Conservation (phyloP, 257 asterid genomes). For the Ophiorrhiza pumila region DNA sequence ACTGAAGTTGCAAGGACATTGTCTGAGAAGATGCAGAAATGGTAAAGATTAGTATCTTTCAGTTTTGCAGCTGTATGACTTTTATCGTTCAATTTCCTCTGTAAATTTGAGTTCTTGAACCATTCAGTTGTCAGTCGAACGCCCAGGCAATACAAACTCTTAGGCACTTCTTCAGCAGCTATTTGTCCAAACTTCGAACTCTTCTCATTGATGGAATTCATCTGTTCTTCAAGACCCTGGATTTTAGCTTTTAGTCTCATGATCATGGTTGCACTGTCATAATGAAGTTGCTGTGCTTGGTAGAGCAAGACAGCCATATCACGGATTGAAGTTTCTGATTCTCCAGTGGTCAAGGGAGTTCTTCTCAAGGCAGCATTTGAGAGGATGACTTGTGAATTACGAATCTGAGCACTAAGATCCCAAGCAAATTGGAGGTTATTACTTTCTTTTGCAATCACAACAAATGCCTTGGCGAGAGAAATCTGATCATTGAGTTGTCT, state of each 20-base stretch:
- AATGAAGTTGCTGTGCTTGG: slow-evolving; percentile 48
- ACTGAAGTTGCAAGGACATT: slow-evolving; percentile 49
- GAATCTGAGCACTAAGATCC: slow-evolving; percentile 50
- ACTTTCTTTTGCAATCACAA: slow-evolving; percentile 47
- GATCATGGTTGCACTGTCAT: slow-evolving; percentile 46
- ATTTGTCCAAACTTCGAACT: slow-evolving; percentile 49
- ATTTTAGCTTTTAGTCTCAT: slow-evolving; percentile 46
- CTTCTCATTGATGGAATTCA: slow-evolving; percentile 34
- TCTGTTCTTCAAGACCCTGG: slow-evolving; percentile 50
- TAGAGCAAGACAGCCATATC: slow-evolving; percentile 44
- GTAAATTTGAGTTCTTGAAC: slow-evolving; percentile 35
- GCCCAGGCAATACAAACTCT: slow-evolving; percentile 45
- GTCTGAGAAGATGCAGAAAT: slow-evolving; percentile 49
- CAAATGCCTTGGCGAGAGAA: slow-evolving; percentile 45
- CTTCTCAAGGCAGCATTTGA: slow-evolving; percentile 44
- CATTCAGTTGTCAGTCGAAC: slow-evolving; percentile 42
- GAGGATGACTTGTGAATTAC: slow-evolving; percentile 39
- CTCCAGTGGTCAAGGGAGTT: slow-evolving; percentile 39
- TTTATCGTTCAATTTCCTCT: slow-evolving; percentile 23
- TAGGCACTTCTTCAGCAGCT: slow-evolving; percentile 53
- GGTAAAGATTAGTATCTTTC: slow-evolving; percentile 33
- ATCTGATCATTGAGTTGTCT: slow-evolving; percentile 50
- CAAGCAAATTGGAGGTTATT: slow-evolving; percentile 46
- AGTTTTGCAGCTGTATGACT: slow-evolving; percentile 27
- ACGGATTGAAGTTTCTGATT: slow-evolving; percentile 39